Evolutionary conservation across 164 flowering plant genomes (phyloP).

Genomic region (Vitis vinifera): DNA sequence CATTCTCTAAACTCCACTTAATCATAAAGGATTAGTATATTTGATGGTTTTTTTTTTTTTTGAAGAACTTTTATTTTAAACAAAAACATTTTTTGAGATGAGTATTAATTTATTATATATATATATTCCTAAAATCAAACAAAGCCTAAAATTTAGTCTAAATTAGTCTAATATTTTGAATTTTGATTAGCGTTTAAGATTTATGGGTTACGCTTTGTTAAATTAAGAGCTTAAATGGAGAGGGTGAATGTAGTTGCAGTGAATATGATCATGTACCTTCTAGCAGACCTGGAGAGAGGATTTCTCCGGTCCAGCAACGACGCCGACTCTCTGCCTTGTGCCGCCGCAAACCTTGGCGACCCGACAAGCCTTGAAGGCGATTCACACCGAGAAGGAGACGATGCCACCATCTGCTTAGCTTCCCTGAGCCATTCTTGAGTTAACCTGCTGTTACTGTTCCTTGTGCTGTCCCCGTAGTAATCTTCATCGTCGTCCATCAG

Average conservation of each 20-base stretch:
- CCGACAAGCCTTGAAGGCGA: conserved; percentile 55
- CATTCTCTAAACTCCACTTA: too few relatives aligned
- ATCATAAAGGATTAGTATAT: too few relatives aligned
- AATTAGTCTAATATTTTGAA: too few relatives aligned
- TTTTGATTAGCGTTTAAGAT: too few relatives aligned
- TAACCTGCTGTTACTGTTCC: conserved; percentile 40
- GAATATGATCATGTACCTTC: conserved; percentile 40
- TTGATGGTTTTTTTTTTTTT: too few relatives aligned
- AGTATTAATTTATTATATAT: too few relatives aligned
- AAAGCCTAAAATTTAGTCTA: too few relatives aligned
- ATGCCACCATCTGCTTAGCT: conserved; percentile 64
- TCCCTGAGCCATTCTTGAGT: conserved; percentile 79
- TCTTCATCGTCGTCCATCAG: conserved; percentile 9
- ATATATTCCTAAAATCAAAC: too few relatives aligned
- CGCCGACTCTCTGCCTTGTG: conserved; percentile 16
- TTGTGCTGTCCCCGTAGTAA: conserved; percentile 29
- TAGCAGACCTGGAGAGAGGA: conserved; percentile 71
- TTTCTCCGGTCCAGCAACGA: conserved; percentile 47
- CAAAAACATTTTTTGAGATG: too few relatives aligned
- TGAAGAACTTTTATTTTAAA: too few relatives aligned
- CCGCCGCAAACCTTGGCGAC: conserved; percentile 56
- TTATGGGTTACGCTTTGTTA: too few relatives aligned
- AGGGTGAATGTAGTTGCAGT: not conserved
- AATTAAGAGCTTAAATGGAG: too few relatives aligned
- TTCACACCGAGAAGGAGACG: conserved; percentile 47